These are phyloP conservation scores for Psilocybe subaeruginosa DNA, from an alignment of 768 basidiomycete species.

Conservation along the genomic window DNA sequence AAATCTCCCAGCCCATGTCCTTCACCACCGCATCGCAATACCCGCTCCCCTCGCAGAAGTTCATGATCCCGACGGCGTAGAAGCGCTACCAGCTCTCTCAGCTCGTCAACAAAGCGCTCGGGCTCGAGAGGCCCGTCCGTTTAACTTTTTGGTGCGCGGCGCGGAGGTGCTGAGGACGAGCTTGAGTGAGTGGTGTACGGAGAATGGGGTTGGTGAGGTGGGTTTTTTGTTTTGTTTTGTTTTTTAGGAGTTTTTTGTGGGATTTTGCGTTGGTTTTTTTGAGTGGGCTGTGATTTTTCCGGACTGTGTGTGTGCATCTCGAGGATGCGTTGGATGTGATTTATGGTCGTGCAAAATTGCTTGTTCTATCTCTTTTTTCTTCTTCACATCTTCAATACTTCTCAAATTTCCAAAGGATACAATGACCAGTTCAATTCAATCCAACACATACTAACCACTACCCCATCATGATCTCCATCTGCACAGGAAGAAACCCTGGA, in stretches of 20 bases:
- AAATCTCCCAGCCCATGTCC: constrained; percentile 52
- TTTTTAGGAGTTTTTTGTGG: background rate
- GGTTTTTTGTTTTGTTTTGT: constrained; percentile 20
- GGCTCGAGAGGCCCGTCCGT: constrained; percentile 78
- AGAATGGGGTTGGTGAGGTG: constrained; percentile 75
- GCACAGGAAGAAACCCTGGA: constrained; percentile 88
- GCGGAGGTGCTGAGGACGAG: constrained; percentile 69
- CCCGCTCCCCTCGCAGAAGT: constrained; percentile 83
- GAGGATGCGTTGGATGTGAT: no score
- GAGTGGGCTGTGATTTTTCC: no score
- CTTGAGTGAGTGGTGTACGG: constrained; percentile 74
- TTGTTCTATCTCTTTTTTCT: background rate
- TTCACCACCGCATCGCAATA: constrained; percentile 77
- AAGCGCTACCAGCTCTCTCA: constrained; percentile 96
- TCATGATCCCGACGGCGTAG: constrained; percentile 91
- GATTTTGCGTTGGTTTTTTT: no score
- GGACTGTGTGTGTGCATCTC: no score
- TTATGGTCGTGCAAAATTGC: no score
- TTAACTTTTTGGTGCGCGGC: constrained; percentile 89
- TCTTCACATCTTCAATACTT: background rate
- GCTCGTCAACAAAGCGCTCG: constrained; percentile 92
- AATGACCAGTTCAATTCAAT: background rate
- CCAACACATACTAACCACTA: background rate
- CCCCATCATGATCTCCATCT: background rate
- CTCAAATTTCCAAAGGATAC: no score